A percentile compares a stretch with the other conserved stretches of the same genome.
These are phyloP conservation scores for Toxicodendron radicans DNA, from an alignment of 345 rosid species.

Conservation along the genomic window DNA sequence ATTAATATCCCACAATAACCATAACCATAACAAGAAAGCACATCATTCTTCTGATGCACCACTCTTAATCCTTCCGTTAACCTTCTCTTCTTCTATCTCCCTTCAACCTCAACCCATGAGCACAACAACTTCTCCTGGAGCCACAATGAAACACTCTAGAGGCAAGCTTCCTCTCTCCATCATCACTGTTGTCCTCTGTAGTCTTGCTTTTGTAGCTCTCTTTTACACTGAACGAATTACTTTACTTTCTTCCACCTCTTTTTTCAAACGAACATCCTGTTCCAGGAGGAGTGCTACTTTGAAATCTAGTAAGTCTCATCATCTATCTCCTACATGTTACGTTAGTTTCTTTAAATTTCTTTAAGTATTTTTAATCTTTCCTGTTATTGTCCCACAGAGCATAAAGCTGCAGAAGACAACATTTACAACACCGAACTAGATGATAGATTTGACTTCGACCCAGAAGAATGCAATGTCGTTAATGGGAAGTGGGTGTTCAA, in stretches of 20 bases:
- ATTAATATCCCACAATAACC: conserved; percentile 10
- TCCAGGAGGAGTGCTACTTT: conserved; percentile 38
- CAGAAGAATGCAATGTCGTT: conserved; percentile 76
- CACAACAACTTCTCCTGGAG: conserved; percentile 23
- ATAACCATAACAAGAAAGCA: conserved; percentile 28
- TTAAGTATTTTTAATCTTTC: not conserved
- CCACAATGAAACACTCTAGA: conserved; percentile 39
- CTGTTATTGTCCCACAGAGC: conserved; percentile 30
- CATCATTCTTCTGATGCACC: conserved; percentile 35
- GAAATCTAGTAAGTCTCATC: conserved; percentile 52
- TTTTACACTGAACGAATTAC: conserved; percentile 58
- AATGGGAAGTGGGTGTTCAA: conserved; percentile 84
- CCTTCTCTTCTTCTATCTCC: not conserved
- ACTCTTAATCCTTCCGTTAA: too few species aligned
- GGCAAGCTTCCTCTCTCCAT: conserved; percentile 67
- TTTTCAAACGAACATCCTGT: conserved; percentile 52
- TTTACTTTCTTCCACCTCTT: conserved; percentile 41
- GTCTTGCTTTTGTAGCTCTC: conserved; percentile 59
- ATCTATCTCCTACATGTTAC: too few species aligned
- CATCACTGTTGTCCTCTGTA: conserved; percentile 40
- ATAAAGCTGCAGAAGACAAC: conserved; percentile 30
- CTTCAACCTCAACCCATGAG: conserved; percentile 41
- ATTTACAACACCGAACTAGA: conserved; percentile 45
- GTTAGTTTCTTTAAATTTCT: too few species aligned
- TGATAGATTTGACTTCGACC: conserved; percentile 83